Conservation (phyloP, 352 stramenopile genomes). For the Globisporangium paddicum region DNA sequence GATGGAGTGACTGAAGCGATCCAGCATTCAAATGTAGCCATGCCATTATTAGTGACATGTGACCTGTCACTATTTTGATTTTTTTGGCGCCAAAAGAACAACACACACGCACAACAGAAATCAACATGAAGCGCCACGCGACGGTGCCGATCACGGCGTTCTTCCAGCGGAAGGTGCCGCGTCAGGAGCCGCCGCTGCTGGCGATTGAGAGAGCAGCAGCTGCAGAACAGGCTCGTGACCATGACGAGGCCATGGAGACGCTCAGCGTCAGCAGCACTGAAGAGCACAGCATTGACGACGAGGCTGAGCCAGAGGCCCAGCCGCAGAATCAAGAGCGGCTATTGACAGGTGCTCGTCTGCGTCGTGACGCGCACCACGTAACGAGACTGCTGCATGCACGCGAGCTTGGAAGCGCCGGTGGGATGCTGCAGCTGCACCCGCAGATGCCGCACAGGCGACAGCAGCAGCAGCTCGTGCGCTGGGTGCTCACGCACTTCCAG, state of each 20-base stretch:
- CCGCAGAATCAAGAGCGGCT: not conserved
- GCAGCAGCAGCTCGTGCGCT: slow-evolving; percentile 49
- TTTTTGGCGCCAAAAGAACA: slow-evolving; percentile 13
- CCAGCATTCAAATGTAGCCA: slow-evolving; percentile 9
- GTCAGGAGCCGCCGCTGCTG: slow-evolving; percentile 11
- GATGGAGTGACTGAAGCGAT: not conserved
- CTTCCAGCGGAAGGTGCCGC: slow-evolving; percentile 52
- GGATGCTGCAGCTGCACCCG: slow-evolving; percentile 15
- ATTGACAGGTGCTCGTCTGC: slow-evolving; percentile 1
- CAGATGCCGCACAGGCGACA: slow-evolving; percentile 24
- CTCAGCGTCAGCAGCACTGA: not conserved
- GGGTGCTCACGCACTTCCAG: slow-evolving; percentile 46
- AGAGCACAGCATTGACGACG: not conserved
- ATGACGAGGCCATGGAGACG: slow-evolving; percentile 16
- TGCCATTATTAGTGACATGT: no score
- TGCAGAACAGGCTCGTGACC: not conserved
- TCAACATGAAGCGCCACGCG: slow-evolving; percentile 25
- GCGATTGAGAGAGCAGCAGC: not conserved
- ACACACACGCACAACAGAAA: not conserved
- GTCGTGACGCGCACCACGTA: slow-evolving; percentile 23
- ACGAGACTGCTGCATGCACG: slow-evolving; percentile 32
- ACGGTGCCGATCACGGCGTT: slow-evolving; percentile 55
- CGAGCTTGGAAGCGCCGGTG: slow-evolving; percentile 25
- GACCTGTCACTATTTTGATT: not conserved
- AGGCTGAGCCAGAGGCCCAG: not conserved